Evolutionary conservation across 2,329 filamentous ascomycete genomes (phyloP), one percentile per base, ranked within the genome.

Genomic region (Penicillium sp.): DNA sequence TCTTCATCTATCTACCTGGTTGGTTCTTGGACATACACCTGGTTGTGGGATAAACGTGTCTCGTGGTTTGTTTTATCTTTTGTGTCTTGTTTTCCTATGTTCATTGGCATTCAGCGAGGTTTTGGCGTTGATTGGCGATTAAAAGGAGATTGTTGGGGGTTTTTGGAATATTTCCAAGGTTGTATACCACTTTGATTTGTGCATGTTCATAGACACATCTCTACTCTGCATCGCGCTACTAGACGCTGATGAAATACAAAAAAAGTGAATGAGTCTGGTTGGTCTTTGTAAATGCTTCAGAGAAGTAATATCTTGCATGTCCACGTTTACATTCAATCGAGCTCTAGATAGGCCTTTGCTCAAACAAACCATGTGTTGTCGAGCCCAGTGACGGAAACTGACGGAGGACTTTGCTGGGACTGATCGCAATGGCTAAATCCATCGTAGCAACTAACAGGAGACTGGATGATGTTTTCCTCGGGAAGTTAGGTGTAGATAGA

Each of bases 131-230:
- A 60, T 54, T 37, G 61, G 59, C 48, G 55, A 61, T 63, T 41
- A 64, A 68, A 67, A 67, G n/a, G 64, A 31, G 31, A 31, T 10
- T 31, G 31, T 31, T 31, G 7, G 35, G 14, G 34, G 6, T 39
- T 52, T 25, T 37, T 37, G 6, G 31, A 31, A 31, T 31, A 5
- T 31, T 31, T 31, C 31, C 31, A 31, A 8, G 31, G 31, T 58
- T 65, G 63, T 66, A 66, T 67, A 66, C 60, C 63, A 67, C 65
- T 60, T 59, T 63, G 50, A 49, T 28, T 52, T 54, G 43, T 51
- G 53, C 56, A 47, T 63, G 59, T 67, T 60, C 37, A 69, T 71
- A 72, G 69, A 69, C 59, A 57, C 60, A 58, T 70, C 68, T 67
- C 70, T 61, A 63, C 70, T 72, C 69, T 63, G 56, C 58, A 59